Evolutionary conservation across 208 protist genomes (phyloP).

Genomic region (Tritrichomonas musculus): DNA sequence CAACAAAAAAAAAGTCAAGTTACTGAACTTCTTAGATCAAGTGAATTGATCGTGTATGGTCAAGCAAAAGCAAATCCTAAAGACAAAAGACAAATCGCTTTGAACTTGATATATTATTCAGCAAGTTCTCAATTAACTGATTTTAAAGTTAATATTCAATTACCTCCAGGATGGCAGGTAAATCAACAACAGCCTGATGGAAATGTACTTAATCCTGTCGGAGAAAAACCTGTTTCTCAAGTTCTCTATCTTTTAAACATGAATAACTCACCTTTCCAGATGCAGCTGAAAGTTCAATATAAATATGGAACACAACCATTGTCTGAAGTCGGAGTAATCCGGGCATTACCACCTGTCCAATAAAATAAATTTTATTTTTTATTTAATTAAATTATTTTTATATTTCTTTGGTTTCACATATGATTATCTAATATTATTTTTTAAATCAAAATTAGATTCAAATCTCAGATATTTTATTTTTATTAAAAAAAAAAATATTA

Average conservation of each 20-base stretch:
- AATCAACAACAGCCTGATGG: not conserved
- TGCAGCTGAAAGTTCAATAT: not conserved
- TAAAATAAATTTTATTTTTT: no score
- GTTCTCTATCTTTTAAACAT: not conserved
- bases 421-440: no score
- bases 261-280: not conserved
- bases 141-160: not conserved
- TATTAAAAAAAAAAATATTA: no score
- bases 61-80: not conserved
- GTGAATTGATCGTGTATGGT: not conserved
- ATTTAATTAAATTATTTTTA: no score
- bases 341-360: not conserved
- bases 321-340: not conserved
- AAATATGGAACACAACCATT: not conserved
- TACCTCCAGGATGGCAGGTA: not conserved
- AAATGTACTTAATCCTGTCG: not conserved
- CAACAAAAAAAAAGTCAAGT: not conserved
- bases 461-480: no score
- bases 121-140: not conserved
- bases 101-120: not conserved
- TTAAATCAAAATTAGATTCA: no score
- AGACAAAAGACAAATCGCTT: not conserved
- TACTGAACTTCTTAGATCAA: not conserved
- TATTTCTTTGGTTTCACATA: no score
- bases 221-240: not conserved